Conservation (phyloP, 2,329 filamentous ascomycete species). For the Raffaelea ambrosiae region DNA sequence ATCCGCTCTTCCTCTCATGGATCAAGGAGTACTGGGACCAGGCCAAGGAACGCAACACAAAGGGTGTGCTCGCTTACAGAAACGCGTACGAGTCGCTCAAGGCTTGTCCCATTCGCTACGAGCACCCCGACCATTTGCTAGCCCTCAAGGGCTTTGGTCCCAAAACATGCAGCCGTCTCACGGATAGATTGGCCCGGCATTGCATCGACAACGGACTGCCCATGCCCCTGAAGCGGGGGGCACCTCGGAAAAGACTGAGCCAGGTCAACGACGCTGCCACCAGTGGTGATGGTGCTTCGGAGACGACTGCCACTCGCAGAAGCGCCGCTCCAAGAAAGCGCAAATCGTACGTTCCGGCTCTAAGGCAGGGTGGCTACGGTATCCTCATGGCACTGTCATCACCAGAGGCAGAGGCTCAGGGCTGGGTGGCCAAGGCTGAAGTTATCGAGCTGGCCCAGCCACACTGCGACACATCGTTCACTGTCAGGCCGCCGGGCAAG, state of each 20-base stretch:
- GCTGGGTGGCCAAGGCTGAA: constrained; percentile 58
- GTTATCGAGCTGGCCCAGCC: constrained; percentile 62
- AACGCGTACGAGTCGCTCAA: constrained; percentile 71
- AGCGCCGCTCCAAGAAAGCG: constrained; percentile 31
- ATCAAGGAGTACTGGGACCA: constrained; percentile 70
- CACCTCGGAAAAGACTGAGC: constrained; percentile 6
- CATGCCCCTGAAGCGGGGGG: constrained; percentile 46
- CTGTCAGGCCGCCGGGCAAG: constrained; percentile 54
- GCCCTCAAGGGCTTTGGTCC: constrained; percentile 67
- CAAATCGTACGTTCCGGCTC: constrained; percentile 62
- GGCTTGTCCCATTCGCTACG: constrained; percentile 60
- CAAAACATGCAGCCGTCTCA: constrained; percentile 62
- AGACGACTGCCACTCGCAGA: background rate
- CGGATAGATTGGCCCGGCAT: constrained; percentile 49
- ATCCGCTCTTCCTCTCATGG: constrained; percentile 64
- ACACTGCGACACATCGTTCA: constrained; percentile 66
- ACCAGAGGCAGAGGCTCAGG: constrained; percentile 42
- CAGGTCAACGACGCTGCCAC: constrained; percentile 22
- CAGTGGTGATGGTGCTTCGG: background rate
- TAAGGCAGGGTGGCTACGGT: constrained; percentile 68
- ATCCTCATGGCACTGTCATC: constrained; percentile 59
- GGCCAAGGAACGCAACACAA: constrained; percentile 60
- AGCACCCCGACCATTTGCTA: constrained; percentile 64
- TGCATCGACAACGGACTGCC: constrained; percentile 59
- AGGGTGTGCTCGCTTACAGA: constrained; percentile 63